Evolutionary conservation across 495 filamentous ascomycete species (phyloP), one percentile per base, ranked within the genome.

Genomic region (Baudoinia panamericana): DNA sequence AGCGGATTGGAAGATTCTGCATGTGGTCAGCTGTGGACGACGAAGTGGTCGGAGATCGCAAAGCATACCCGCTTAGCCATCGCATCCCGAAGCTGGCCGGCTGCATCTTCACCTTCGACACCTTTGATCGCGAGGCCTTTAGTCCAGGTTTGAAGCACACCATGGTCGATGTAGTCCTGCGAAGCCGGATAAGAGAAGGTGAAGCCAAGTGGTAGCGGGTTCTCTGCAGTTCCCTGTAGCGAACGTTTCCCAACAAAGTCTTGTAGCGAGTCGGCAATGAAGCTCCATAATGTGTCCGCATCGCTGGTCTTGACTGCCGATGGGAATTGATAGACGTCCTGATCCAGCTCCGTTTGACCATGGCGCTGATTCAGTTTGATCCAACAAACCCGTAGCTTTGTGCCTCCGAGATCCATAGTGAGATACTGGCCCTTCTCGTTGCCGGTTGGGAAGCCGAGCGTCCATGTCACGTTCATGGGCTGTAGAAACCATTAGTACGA

Each of bases 331-430:
- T 43, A 48, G 13, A 27, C 17, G 5, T 34, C 12, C 21, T 48
- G 45, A 2, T 13, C 36, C 16, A 48, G 22, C 11, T 26, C 16
- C 3, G 21, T 34, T n/a, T 48, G 29, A 21, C 23, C 45, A 4
- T 42, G 6, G 12, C 33, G 41, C 13, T 24, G 31, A 5, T 21
- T 26, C 4, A 44, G 41, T 2, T 18, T 24, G 41, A 44, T 44
- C 41, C 41, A 82, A 27, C 76, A 81, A 6, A 86, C 82, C 34
- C 83, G 69, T 16, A 90, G 62, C 46, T 90, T 90, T 15, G 77
- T 82, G 13, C 83, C 83, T 22, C 83, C 83, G 28, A 87, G 80
- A 59, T 87, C 82, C 43, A 85, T 83, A 9, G 79, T 78, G 5
- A 87, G 63, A 51, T 76, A 84, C 22, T 75, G 79, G 45, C 81